Conservation (phyloP, 148 eudicot species). For the Beta vulgaris region DNA sequence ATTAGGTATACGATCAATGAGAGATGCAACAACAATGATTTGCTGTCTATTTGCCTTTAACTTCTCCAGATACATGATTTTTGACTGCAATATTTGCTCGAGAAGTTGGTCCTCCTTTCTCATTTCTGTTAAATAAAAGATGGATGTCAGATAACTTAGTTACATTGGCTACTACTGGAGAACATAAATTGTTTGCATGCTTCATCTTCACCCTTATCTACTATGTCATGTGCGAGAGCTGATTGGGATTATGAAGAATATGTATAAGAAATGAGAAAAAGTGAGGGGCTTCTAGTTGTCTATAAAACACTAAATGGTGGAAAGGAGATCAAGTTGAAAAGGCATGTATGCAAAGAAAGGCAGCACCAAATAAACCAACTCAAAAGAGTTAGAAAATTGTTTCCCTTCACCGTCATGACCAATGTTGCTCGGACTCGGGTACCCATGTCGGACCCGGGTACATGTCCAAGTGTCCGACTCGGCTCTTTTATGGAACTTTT, state of each 20-base stretch:
- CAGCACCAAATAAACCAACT: neutral
- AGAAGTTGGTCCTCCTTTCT: conserved; percentile 88
- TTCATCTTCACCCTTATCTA: neutral
- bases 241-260: neutral
- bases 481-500: too few relatives aligned
- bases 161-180: neutral
- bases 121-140: conserved; percentile 46
- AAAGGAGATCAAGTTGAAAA: neutral
- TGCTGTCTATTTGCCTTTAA: conserved; percentile 70
- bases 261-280: neutral
- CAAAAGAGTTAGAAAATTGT: neutral
- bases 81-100: conserved; percentile 62
- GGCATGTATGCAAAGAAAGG: neutral
- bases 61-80: conserved; percentile 52
- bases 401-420: neutral
- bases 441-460: too few relatives aligned
- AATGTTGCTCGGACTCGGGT: too few relatives aligned
- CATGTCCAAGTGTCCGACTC: too few relatives aligned
- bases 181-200: neutral
- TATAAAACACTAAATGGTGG: neutral
- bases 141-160: neutral
- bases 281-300: neutral
- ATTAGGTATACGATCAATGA: conserved; percentile 95
- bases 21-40: conserved; percentile 79
- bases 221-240: neutral